Evolutionary conservation across 1,284 basidiomycete genomes (phyloP).

Genomic region (Malassezia slooffiae): DNA sequence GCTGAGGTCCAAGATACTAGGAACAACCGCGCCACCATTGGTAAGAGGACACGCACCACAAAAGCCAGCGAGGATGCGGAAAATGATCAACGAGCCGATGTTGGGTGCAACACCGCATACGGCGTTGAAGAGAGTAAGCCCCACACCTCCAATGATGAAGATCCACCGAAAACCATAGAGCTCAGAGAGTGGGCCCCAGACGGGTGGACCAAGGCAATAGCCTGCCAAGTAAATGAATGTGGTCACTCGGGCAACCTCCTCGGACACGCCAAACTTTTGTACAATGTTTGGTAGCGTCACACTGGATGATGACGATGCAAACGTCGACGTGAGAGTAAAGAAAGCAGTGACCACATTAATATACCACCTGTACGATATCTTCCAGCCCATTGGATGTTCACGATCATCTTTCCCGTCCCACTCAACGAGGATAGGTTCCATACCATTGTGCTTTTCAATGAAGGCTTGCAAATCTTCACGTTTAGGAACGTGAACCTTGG

Average conservation of each 20-base stretch:
- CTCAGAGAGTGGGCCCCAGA: conserved; percentile 59
- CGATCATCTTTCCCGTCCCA: conserved; percentile 41
- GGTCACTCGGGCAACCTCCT: conserved; percentile 57
- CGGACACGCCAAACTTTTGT: conserved; percentile 53
- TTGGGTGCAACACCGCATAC: conserved; percentile 59
- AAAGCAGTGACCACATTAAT: conserved; percentile 56
- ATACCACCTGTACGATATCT: conserved; percentile 54
- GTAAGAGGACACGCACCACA: conserved; percentile 53
- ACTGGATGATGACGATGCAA: conserved; percentile 58
- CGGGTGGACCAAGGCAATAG: conserved; percentile 43
- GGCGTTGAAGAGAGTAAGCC: conserved; percentile 59
- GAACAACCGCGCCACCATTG: conserved; percentile 52
- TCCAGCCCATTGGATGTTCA: conserved; percentile 62
- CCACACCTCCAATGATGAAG: conserved; percentile 56
- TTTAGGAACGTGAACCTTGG: too few relatives aligned
- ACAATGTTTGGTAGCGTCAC: conserved; percentile 58
- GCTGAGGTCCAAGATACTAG: conserved; percentile 59
- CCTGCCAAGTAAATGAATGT: conserved; percentile 63
- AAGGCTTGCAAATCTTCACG: too few relatives aligned
- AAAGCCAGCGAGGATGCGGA: conserved; percentile 59
- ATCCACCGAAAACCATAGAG: conserved; percentile 54
- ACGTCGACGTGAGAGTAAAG: conserved; percentile 60
- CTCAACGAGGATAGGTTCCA: conserved; percentile 21
- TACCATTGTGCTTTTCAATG: not conserved
- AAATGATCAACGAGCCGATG: conserved; percentile 55